Evolutionary conservation across 345 rosid genomes (phyloP), one percentile per base, ranked within the genome.

Genomic region (Aegle marmelos): DNA sequence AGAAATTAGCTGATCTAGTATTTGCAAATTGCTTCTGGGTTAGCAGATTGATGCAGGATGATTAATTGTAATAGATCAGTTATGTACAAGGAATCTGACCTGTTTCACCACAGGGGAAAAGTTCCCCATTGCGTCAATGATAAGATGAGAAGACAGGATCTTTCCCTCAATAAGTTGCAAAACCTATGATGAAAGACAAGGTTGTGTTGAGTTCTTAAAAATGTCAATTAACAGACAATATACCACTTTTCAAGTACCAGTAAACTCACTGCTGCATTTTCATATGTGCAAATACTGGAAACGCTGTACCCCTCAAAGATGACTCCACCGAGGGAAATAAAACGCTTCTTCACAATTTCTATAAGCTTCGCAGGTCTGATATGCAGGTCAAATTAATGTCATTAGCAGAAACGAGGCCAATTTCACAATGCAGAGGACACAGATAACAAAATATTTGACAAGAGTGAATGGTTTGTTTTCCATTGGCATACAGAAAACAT

Each of bases 61-160:
- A 19, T 7, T 54, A 45, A 68, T 22, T 72, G 19, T 70, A 61
- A 54, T 31, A 63, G 27, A 30, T 14, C 33, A 76, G 60, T 58
- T 64, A 71, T 31, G 72, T 56, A 77, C 5, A 75, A 67, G 59
- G 56, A 57, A 76, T 27, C 69, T 64, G 63, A 91, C 99, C 99
- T 95, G 99, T 85, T 85, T 95, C 75, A 93, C 87, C 30, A 95
- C 87, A 53, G 97, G 99, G 61, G 99, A 95, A 81, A 95, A 93
- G 81, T 93, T 95, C 68, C 99, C 99, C 93, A 93, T 95, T 66
- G 98, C 97, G 86, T 95, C 99, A 34, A 93, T 83, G 65, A 93
- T 84, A 67, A 95, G 91, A 68, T 86, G 91, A 30, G 97, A 89
- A 53, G 92, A 88, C 75, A 93, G 66, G 50, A 80, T 75, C 59